Evolutionary conservation across 148 eudicot genomes (phyloP).

Genomic region (Persicaria tinctoria): DNA sequence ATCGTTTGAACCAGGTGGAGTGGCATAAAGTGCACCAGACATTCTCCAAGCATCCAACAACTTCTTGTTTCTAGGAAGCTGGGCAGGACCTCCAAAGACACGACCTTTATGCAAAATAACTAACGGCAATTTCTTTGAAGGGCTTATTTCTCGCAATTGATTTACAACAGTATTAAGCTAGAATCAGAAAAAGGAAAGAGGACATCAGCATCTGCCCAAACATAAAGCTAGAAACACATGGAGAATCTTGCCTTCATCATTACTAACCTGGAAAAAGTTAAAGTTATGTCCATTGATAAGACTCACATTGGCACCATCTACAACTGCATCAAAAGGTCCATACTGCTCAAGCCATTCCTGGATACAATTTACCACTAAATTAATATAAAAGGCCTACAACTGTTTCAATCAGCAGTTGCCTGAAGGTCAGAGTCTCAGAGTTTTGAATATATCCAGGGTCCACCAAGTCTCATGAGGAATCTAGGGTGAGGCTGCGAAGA

Average conservation of each 20-base stretch:
- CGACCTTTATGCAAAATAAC: conserved; percentile 64
- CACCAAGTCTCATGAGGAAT: not conserved
- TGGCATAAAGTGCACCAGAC: conserved; percentile 69
- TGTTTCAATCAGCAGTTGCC: conserved; percentile 15
- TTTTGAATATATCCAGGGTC: not conserved
- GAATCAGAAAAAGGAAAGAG: conserved; percentile 14
- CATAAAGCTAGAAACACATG: not conserved
- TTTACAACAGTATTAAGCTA: conserved; percentile 58
- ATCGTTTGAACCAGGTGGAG: conserved; percentile 86
- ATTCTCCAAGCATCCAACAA: conserved; percentile 52
- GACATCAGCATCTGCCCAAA: not conserved
- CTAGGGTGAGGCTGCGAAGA: not conserved
- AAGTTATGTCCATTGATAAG: conserved; percentile 35
- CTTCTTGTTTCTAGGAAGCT: conserved; percentile 42
- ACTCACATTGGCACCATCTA: conserved; percentile 88
- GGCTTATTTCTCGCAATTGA: conserved; percentile 46
- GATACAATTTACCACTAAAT: conserved; percentile 21
- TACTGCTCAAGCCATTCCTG: conserved; percentile 80
- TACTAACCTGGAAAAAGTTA: conserved; percentile 47
- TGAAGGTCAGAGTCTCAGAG: conserved; percentile 15
- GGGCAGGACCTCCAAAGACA: conserved; percentile 57
- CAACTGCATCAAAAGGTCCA: conserved; percentile 94
- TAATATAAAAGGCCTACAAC: conserved; percentile 20
- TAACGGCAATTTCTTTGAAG: conserved; percentile 68
- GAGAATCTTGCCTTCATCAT: not conserved